These are phyloP conservation scores for Talaromyces albobiverticillius DNA, from an alignment of 2,329 filamentous ascomycete genomes.

Conservation along the genomic window DNA sequence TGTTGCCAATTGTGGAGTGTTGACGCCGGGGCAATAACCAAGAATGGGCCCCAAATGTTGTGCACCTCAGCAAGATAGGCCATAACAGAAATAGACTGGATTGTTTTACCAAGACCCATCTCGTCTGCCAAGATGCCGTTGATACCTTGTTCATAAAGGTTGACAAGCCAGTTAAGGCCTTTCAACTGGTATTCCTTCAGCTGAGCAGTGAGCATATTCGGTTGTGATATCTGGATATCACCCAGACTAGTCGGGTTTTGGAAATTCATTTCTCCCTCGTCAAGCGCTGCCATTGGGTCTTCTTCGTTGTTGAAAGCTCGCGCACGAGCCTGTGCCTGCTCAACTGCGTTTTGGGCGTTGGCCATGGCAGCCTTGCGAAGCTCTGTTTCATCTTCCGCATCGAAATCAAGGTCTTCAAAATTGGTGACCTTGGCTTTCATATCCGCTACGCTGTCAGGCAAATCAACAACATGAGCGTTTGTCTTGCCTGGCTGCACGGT, in stretches of 20 bases:
- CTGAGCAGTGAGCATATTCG: constrained; percentile 86
- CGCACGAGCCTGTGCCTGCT: constrained; percentile 89
- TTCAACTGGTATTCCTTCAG: constrained; percentile 99
- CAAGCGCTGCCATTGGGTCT: constrained; percentile 67
- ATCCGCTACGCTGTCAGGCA: constrained; percentile 48
- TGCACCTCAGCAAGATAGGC: constrained; percentile 95
- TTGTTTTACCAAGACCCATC: constrained; percentile 99
- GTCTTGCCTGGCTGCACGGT: constrained; percentile 29
- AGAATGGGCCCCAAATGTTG: constrained; percentile 96
- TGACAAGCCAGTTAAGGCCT: constrained; percentile 98
- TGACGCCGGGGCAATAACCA: constrained; percentile 93
- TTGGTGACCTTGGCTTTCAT: constrained; percentile 75
- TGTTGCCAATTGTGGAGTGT: constrained; percentile 99
- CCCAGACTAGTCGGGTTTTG: constrained; percentile 95
- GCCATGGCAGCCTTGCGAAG: constrained; percentile 83
- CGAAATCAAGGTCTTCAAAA: constrained; percentile 93
- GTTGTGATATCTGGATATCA: constrained; percentile 90
- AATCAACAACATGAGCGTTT: constrained; percentile 43
- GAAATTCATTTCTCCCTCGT: constrained; percentile 99
- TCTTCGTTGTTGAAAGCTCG: constrained; percentile 82
- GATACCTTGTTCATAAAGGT: constrained; percentile 98
- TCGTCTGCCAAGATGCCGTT: constrained; percentile 98
- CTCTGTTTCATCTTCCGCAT: constrained; percentile 84
- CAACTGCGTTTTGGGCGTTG: constrained; percentile 92
- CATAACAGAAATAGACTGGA: constrained; percentile 99